A percentile compares a stretch with the other conserved stretches of the same genome.
Conservation (phyloP, 345 rosid genomes). For the Euclidium syriacum region DNA sequence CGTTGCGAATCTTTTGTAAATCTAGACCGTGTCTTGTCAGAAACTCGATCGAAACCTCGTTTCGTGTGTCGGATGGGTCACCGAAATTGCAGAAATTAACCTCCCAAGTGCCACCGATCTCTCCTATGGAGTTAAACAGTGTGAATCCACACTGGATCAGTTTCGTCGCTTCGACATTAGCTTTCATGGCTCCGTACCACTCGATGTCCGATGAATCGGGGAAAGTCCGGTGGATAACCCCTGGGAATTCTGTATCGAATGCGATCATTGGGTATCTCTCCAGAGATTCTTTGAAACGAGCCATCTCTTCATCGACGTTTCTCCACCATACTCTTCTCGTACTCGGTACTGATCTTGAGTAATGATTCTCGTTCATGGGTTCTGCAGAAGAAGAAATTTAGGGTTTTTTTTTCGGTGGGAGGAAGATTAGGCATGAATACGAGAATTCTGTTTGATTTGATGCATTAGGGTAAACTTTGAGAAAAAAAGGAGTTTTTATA, state of each 20-base stretch:
- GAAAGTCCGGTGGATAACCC: background rate
- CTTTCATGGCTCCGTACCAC: background rate
- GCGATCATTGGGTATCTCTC: slow-evolving; percentile 8
- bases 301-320: slow-evolving; percentile 14
- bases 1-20: slow-evolving; percentile 13
- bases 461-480: slow-evolving; percentile 14
- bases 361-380: slow-evolving; percentile 10
- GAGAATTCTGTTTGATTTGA: background rate
- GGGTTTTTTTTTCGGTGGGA: slow-evolving; percentile 5
- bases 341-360: background rate
- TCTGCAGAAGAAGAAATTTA: background rate
- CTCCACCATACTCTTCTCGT: slow-evolving; percentile 1
- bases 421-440: slow-evolving; percentile 11
- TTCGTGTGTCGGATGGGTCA: slow-evolving; percentile 9
- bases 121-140: slow-evolving; percentile 14
- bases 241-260: slow-evolving; percentile 23
- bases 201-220: background rate
- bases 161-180: slow-evolving; percentile 13
- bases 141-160: slow-evolving; percentile 28
- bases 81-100: slow-evolving; percentile 26
- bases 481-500: background rate
- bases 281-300: background rate
- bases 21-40: slow-evolving; percentile 16
- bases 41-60: slow-evolving; percentile 12
- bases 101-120: slow-evolving; percentile 31